A percentile compares a stretch with the other conserved stretches of the same genome.
Conservation (phyloP, 495 filamentous ascomycete genomes). For the Cercophora samala region DNA sequence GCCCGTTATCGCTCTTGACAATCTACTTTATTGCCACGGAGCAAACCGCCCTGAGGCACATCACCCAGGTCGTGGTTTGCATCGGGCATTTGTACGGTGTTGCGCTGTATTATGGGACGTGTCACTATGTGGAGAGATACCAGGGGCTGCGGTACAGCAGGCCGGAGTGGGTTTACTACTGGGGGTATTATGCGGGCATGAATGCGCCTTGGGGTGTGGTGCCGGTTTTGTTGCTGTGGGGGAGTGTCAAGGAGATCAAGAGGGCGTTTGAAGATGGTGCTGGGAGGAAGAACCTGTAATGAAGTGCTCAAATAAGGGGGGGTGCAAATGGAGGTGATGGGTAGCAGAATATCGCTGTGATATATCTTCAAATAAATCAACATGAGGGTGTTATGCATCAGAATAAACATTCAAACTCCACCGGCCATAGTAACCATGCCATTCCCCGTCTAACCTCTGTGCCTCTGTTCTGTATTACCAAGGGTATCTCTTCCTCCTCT, state of each 20-base stretch:
- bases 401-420: not conserved
- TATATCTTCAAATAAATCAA: too few relatives aligned
- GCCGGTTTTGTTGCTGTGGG: slow-evolving; percentile 52
- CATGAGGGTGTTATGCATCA: too few relatives aligned
- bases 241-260: slow-evolving; percentile 46
- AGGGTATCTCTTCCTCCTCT: slow-evolving; percentile 10
- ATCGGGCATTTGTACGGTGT: slow-evolving; percentile 85
- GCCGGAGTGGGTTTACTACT: slow-evolving; percentile 79
- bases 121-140: slow-evolving; percentile 62
- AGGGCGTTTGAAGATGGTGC: slow-evolving; percentile 34
- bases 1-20: slow-evolving; percentile 70
- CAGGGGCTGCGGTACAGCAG: slow-evolving; percentile 60
- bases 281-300: not conserved
- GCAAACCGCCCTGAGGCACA: slow-evolving; percentile 54
- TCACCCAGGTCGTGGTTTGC: slow-evolving; percentile 68
- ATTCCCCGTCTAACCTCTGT: not conserved
- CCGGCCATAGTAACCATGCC: too few relatives aligned
- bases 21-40: slow-evolving; percentile 60
- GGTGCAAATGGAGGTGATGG: too few relatives aligned
- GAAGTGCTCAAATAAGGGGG: too few relatives aligned
- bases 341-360: too few relatives aligned
- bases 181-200: slow-evolving; percentile 82
- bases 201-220: slow-evolving; percentile 85
- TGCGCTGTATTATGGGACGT: slow-evolving; percentile 79
- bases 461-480: not conserved